Evolutionary conservation across 1,139 yeast species (phyloP).

Genomic region (Geotrichum klebahnii): DNA sequence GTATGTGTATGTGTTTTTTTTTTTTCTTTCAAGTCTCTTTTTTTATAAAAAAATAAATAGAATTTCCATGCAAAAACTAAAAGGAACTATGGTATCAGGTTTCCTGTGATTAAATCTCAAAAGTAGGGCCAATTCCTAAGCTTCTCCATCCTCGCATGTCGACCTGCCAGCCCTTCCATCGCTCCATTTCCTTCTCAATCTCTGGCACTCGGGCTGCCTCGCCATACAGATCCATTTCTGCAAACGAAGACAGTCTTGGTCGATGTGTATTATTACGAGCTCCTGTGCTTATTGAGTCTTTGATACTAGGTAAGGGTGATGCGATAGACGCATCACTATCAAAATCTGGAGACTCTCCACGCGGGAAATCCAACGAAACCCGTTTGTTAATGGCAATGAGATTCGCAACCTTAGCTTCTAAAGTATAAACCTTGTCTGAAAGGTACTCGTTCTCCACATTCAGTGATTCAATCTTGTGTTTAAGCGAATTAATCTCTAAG

Average conservation of each 20-base stretch:
- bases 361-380: conserved; percentile 11
- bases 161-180: conserved; percentile 83
- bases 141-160: conserved; percentile 81
- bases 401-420: conserved; percentile 44
- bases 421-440: conserved; percentile 36
- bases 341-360: conserved; percentile 13
- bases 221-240: conserved; percentile 38
- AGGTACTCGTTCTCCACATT: conserved; percentile 29
- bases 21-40: background rate
- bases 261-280: conserved; percentile 18
- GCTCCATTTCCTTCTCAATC: conserved; percentile 40
- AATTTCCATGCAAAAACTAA: background rate
- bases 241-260: conserved; percentile 35
- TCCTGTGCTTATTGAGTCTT: conserved; percentile 15
- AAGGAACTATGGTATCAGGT: too few relatives aligned
- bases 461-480: conserved; percentile 26
- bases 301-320: conserved; percentile 27
- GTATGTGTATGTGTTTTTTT: background rate
- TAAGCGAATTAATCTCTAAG: conserved; percentile 14
- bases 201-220: conserved; percentile 34
- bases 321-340: conserved; percentile 29
- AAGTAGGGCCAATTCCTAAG: conserved; percentile 56
- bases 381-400: conserved; percentile 15
- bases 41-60: conserved; percentile 1
- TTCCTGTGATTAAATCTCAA: conserved; percentile 43